phyloP scores from a whole-genome alignment of 495 filamentous ascomycete genomes.

The Elaphomyces granulatus region DNA sequence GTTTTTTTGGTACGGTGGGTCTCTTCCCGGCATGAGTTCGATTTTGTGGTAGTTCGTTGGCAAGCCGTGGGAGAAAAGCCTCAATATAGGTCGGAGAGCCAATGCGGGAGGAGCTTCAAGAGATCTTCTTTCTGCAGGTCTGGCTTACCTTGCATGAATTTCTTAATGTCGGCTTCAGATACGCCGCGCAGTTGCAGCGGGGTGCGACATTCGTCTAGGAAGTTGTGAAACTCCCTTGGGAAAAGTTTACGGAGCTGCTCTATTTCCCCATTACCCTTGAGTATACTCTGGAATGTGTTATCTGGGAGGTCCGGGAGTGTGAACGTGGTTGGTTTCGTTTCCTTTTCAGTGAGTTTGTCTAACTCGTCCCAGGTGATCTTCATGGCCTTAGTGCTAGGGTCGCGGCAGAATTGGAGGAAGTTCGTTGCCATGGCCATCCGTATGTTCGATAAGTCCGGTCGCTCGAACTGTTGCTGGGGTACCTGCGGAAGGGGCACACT shows the following conservation, averaged over 20 bases:
- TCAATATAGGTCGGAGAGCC: not conserved
- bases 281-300: not conserved
- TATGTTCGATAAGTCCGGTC: not conserved
- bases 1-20: not conserved
- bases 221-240: not conserved
- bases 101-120: not conserved
- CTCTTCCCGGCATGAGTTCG: not conserved
- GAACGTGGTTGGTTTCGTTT: not conserved
- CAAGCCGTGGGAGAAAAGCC: not conserved
- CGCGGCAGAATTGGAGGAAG: not conserved
- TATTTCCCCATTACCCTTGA: not conserved
- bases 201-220: not conserved
- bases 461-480: not conserved
- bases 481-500: not conserved
- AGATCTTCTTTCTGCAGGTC: not conserved
- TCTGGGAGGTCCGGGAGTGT: not conserved
- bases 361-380: not conserved
- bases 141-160: not conserved
- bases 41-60: not conserved
- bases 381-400: not conserved
- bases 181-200: not conserved
- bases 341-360: not conserved
- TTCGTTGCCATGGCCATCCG: not conserved
- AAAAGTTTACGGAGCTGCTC: not conserved
- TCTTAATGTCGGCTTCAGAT: not conserved